These are phyloP conservation scores for Cystobasidium slooffiae DNA, from an alignment of 1,284 basidiomycete species.

Conservation along the genomic window DNA sequence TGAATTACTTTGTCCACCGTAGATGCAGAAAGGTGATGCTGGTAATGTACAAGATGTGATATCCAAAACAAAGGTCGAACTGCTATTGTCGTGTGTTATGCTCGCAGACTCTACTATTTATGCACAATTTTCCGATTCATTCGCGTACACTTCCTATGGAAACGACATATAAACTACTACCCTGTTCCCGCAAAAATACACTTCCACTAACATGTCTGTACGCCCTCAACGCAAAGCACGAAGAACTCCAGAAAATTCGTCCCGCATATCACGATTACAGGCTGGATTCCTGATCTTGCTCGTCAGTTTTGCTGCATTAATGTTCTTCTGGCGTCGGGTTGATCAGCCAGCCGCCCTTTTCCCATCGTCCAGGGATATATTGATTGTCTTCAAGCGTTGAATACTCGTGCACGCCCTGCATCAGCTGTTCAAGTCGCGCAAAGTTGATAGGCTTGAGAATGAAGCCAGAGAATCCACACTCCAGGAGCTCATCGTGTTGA, in stretches of 20 bases:
- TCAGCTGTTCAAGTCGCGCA: conserved; percentile 64
- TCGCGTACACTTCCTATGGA: background rate
- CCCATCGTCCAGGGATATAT: conserved; percentile 58
- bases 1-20: too few species aligned
- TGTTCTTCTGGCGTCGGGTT: conserved; percentile 8
- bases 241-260: too few species aligned
- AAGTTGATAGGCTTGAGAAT: conserved; percentile 53
- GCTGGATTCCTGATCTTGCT: too few species aligned
- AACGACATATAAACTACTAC: too few species aligned
- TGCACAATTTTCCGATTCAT: background rate
- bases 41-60: conserved; percentile 2
- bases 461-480: conserved; percentile 49
- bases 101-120: conserved; percentile 2
- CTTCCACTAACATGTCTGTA: too few species aligned
- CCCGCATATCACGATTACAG: too few species aligned
- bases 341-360: conserved; percentile 42
- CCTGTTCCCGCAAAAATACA: too few species aligned
- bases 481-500: conserved; percentile 45
- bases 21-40: too few species aligned
- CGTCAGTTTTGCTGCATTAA: background rate
- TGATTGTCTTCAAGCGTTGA: conserved; percentile 64
- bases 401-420: conserved; percentile 67
- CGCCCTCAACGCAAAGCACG: too few species aligned
- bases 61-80: background rate
- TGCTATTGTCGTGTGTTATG: conserved; percentile 8